Evolutionary conservation across 306 rosid genomes (phyloP).

Genomic region (Inga laurina): DNA sequence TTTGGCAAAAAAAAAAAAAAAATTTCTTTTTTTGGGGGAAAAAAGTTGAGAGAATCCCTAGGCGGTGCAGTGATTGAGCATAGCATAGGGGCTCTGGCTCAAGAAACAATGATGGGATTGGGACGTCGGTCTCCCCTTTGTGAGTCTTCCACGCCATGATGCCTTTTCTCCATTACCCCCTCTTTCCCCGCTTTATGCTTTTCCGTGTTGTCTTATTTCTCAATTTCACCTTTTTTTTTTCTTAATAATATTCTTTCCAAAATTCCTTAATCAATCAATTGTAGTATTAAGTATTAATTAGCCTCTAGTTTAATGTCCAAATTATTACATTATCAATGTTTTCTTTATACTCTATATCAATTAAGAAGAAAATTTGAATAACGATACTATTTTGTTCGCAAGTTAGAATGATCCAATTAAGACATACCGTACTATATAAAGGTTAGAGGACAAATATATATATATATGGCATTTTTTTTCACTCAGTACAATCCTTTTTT

Average conservation of each 20-base stretch:
- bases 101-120: not conserved
- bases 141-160: not conserved
- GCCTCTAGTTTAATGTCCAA: not conserved
- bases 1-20: too few relatives aligned
- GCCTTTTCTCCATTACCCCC: not conserved
- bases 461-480: too few relatives aligned
- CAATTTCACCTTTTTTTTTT: too few relatives aligned
- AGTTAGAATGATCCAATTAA: not conserved
- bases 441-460: not conserved
- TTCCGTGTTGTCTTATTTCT: not conserved
- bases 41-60: not conserved
- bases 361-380: too few relatives aligned
- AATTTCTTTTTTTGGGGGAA: too few relatives aligned
- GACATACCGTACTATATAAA: not conserved
- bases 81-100: not conserved
- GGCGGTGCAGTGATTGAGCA: not conserved
- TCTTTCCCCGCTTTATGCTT: not conserved
- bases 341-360: not conserved
- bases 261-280: too few relatives aligned
- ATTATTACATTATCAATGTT: not conserved
- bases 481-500: not conserved
- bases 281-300: too few relatives aligned
- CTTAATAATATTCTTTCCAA: too few relatives aligned
- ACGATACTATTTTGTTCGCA: too few relatives aligned
- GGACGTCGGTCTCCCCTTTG: not conserved